These are phyloP conservation scores for Phytophthora brassicae DNA, from an alignment of 352 stramenopile species.

Conservation along the genomic window DNA sequence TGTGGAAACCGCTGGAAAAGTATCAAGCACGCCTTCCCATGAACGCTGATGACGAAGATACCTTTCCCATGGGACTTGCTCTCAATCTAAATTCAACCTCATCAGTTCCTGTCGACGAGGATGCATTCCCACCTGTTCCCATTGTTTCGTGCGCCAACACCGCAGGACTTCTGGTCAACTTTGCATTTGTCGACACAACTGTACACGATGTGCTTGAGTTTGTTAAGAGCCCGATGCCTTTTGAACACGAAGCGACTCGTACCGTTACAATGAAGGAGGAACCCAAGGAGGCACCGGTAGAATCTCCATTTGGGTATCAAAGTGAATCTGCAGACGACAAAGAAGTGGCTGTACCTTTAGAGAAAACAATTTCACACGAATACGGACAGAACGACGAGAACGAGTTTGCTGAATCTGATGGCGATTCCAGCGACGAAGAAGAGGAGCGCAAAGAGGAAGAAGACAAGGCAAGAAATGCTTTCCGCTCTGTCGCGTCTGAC, in stretches of 20 bases:
- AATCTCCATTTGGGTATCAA: not conserved
- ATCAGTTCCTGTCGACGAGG: constrained; percentile 53
- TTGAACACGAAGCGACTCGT: constrained; percentile 23
- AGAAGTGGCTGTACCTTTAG: not conserved
- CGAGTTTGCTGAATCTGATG: constrained; percentile 49
- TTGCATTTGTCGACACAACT: constrained; percentile 68
- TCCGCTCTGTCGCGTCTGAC: constrained; percentile 39
- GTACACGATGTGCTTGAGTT: constrained; percentile 51
- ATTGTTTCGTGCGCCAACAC: constrained; percentile 62
- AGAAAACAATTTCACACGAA: constrained; percentile 16
- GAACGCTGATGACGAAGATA: constrained; percentile 69
- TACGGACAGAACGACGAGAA: constrained; percentile 75
- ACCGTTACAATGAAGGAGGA: constrained; percentile 4
- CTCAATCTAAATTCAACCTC: constrained; percentile 62
- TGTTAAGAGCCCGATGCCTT: constrained; percentile 29
- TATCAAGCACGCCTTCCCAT: constrained; percentile 76
- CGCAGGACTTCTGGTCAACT: constrained; percentile 64
- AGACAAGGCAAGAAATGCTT: constrained; percentile 44
- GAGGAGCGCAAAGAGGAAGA: constrained; percentile 69
- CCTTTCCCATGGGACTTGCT: constrained; percentile 56
- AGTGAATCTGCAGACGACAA: constrained; percentile 2
- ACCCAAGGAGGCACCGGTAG: not conserved
- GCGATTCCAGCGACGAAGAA: constrained; percentile 63
- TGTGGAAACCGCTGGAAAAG: constrained; percentile 78
- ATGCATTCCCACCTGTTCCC: constrained; percentile 44